These are phyloP conservation scores for Monosporascus cannonballus DNA, from an alignment of 2,329 filamentous ascomycete species.

Conservation along the genomic window DNA sequence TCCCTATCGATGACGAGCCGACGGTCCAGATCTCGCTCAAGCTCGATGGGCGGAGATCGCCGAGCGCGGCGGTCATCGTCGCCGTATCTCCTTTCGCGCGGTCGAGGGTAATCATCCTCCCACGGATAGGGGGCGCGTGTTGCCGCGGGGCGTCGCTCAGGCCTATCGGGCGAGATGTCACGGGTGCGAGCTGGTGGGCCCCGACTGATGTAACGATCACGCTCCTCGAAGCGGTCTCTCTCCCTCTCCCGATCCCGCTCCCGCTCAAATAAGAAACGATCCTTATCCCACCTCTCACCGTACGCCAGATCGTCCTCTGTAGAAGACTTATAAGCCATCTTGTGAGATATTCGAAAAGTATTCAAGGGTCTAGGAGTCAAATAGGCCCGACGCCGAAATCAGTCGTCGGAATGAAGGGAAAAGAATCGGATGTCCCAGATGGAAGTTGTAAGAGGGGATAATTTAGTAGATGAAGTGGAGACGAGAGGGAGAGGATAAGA, in stretches of 20 bases:
- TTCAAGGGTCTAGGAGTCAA: not conserved
- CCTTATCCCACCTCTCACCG: constrained; percentile 47
- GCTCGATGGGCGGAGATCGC: constrained; percentile 36
- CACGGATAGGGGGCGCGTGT: constrained; percentile 33
- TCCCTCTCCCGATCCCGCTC: constrained; percentile 43
- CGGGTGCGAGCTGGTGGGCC: constrained; percentile 30
- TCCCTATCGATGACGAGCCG: constrained; percentile 53
- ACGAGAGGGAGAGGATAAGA: not conserved
- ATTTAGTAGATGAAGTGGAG: not conserved
- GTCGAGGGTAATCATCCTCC: constrained; percentile 37
- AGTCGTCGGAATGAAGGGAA: not conserved
- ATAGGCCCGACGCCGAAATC: not conserved
- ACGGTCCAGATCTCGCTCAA: constrained; percentile 33
- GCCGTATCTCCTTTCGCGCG: constrained; percentile 45
- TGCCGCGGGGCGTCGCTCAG: constrained; percentile 30
- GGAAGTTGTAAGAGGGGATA: not conserved
- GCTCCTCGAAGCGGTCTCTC: constrained; percentile 47
- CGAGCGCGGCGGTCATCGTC: constrained; percentile 45
- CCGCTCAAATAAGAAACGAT: constrained; percentile 41
- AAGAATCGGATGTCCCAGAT: not conserved
- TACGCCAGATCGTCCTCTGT: constrained; percentile 30
- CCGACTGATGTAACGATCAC: constrained; percentile 42
- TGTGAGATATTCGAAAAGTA: constrained; percentile 11
- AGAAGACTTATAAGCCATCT: constrained; percentile 26
- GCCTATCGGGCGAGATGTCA: constrained; percentile 42